Evolutionary conservation across 2,329 filamentous ascomycete species (phyloP).

Genomic region (Colletotrichum melonis): DNA sequence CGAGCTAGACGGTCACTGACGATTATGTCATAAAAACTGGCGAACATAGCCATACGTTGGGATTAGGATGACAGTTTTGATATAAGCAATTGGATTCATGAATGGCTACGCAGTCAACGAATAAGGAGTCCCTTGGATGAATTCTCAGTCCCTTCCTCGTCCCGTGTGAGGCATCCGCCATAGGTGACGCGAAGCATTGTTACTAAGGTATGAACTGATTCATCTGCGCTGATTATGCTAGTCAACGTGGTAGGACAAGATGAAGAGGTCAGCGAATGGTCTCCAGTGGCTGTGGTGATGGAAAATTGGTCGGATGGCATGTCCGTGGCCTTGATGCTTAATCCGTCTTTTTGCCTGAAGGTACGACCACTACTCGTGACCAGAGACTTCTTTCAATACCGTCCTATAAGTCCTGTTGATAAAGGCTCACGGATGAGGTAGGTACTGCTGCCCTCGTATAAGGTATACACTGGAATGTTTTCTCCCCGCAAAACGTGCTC

Average conservation of each 20-base stretch:
- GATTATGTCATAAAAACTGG: conserved; percentile 1
- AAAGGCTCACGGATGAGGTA: not conserved
- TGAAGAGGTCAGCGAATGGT: not conserved
- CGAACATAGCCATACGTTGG: not conserved
- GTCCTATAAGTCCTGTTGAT: not conserved
- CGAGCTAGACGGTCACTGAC: conserved; percentile 31
- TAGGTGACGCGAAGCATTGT: not conserved
- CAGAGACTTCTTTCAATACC: not conserved
- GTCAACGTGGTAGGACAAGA: not conserved
- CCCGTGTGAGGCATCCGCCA: not conserved
- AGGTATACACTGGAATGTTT: conserved; percentile 2
- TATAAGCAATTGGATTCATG: not conserved
- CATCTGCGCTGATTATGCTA: not conserved
- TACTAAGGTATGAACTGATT: not conserved
- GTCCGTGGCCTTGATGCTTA: not conserved
- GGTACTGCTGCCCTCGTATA: not conserved
- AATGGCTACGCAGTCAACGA: not conserved
- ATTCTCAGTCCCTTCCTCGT: not conserved
- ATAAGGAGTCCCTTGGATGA: not conserved
- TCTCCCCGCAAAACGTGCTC: conserved; percentile 9
- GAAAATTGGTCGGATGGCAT: not conserved
- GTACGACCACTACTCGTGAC: not conserved
- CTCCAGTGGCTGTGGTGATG: not conserved
- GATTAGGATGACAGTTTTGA: not conserved
- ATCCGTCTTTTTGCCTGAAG: not conserved